Evolutionary conservation across 148 eudicot genomes (phyloP), one percentile per base, ranked within the genome.

Genomic region (Dianthus caryophyllus): DNA sequence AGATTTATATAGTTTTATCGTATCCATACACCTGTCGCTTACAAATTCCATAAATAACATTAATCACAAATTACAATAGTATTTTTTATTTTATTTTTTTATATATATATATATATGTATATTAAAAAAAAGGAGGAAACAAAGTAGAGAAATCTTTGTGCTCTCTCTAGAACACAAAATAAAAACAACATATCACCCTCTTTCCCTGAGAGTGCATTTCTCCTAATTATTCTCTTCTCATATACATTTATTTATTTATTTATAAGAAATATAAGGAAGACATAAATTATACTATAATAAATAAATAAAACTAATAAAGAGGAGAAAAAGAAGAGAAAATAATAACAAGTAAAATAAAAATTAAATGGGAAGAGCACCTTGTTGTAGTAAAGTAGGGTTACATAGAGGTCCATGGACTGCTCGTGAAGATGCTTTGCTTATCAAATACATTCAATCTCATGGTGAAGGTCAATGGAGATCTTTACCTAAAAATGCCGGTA

Each of bases 401-500:
- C 87, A 79, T 55, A 75, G 83, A 71, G 90, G 90, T 64, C 90
- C 90, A 51, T 85, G 89, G 89, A 78, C 83, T 24, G 62, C 81
- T 4, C 79, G 46, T 54, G 89, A 85, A 73, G 89, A 85, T 51
- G 65, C 73, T 10, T 79, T 85, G 76, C 82, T 85, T 10, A 77
- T 79, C 57, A 72, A 79, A 26, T 79, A 80, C 66, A 80, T 85
- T 68, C 71, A 74, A 63, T 48, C 61, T 71, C 87, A 85, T 56
- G 90, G 90, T 46, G 85, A 85, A 75, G 90, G 90, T 49, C 82
- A 81, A 70, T 85, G 90, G 90, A 77, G 87, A 66, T 83, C 90
- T 66, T 41, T 85, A 57, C 90, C 90, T 54, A 81, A 75, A 41
- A 75, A 81, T 26, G 90, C 90, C 11, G 90, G 90, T 85, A 70